Conservation (phyloP, 371 early-diverging fungal genomes). For the Mucor velutinosus region DNA sequence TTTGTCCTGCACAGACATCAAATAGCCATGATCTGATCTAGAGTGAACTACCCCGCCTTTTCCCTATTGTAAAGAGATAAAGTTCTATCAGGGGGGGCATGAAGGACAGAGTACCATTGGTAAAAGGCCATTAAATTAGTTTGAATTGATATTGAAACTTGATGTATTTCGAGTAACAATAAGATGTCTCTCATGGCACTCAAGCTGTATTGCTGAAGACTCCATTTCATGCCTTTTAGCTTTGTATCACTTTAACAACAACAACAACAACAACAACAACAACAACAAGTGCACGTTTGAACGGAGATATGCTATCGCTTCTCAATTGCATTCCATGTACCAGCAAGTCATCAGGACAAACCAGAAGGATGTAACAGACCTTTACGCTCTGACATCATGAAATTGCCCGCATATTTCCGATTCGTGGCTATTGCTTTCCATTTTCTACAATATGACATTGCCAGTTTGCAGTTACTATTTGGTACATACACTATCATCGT, state of each 20-base stretch:
- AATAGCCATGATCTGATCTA: background rate
- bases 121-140: background rate
- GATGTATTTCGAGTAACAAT: background rate
- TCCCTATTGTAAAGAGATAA: background rate
- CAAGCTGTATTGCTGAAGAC: background rate
- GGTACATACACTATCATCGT: background rate
- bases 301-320: background rate
- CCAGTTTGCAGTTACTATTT: background rate
- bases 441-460: background rate
- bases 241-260: background rate
- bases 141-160: background rate
- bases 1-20: background rate
- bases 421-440: background rate
- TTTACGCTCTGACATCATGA: background rate
- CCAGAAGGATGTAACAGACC: background rate
- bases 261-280: background rate
- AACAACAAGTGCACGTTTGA: background rate
- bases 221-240: background rate
- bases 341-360: background rate
- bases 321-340: background rate
- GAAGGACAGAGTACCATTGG: background rate
- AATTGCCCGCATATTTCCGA: background rate
- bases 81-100: background rate
- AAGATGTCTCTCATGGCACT: background rate
- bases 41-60: background rate